A percentile compares a stretch with the other conserved stretches of the same genome.
These are phyloP conservation scores for Passalora sequoiae DNA, from an alignment of 2,329 filamentous ascomycete species.

Conservation along the genomic window DNA sequence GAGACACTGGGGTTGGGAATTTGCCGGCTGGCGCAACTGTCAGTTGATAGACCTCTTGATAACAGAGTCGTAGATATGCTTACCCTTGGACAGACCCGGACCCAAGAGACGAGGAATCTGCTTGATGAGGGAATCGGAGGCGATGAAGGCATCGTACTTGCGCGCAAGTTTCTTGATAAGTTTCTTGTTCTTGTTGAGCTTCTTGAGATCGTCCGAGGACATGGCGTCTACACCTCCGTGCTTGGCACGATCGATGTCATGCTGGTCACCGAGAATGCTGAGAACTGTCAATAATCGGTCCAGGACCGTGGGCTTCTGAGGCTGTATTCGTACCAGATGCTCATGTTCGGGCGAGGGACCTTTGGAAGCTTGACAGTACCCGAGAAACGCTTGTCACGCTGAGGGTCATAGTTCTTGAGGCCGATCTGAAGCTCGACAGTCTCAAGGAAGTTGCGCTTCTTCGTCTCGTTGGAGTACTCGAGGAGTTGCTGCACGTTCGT, in stretches of 20 bases:
- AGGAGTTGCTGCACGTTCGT: constrained; percentile 89
- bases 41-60: too few relatives aligned
- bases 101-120: constrained; percentile 99
- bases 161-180: constrained; percentile 99
- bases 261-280: constrained; percentile 83
- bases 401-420: constrained; percentile 94
- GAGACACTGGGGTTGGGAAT: constrained; percentile 98
- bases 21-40: constrained; percentile 70
- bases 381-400: constrained; percentile 99
- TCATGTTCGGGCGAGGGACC: constrained; percentile 87
- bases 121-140: constrained; percentile 97
- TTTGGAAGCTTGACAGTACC: constrained; percentile 94
- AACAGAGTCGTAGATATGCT: too few relatives aligned
- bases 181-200: constrained; percentile 99
- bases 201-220: constrained; percentile 98
- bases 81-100: constrained; percentile 95
- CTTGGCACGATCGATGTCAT: constrained; percentile 99
- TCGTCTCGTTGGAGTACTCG: constrained; percentile 64
- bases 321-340: constrained; percentile 59
- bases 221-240: constrained; percentile 98
- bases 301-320: neutral
- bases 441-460: constrained; percentile 42
- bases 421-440: constrained; percentile 75
- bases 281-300: constrained; percentile 26
- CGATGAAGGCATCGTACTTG: constrained; percentile 99